Conservation (phyloP, 2,329 filamentous ascomycete genomes). For the Claviceps spartinae region DNA sequence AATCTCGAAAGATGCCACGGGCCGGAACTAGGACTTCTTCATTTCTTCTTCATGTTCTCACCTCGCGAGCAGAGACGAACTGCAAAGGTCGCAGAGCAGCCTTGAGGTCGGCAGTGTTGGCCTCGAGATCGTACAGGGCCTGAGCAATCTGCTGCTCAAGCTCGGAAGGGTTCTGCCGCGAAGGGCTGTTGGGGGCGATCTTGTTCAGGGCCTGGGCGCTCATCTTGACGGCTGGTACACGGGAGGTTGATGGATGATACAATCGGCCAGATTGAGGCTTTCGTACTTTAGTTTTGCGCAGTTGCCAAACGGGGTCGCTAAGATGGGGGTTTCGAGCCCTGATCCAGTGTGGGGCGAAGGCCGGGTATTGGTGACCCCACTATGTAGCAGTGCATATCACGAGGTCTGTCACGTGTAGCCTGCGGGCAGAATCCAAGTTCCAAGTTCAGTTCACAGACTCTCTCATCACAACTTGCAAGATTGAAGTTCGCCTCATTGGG, state of each 20-base stretch:
- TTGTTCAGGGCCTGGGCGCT: conserved; percentile 74
- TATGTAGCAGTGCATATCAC: not conserved
- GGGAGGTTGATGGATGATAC: conserved; percentile 16
- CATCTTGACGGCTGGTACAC: conserved; percentile 41
- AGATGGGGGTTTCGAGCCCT: conserved; percentile 30
- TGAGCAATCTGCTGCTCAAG: conserved; percentile 93
- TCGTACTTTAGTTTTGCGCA: conserved; percentile 16
- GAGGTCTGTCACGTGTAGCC: not conserved
- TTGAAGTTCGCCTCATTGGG: not conserved
- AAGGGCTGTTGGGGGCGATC: conserved; percentile 95
- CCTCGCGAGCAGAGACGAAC: conserved; percentile 98
- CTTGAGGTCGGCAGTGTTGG: conserved; percentile 97
- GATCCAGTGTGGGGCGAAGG: conserved; percentile 1
- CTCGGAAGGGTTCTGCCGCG: conserved; percentile 90
- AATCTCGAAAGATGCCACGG: conserved; percentile 17
- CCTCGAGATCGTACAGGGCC: conserved; percentile 98
- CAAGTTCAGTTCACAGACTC: too few relatives aligned
- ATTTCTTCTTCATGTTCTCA: conserved; percentile 47
- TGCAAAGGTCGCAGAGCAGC: conserved; percentile 90
- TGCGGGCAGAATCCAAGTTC: too few relatives aligned
- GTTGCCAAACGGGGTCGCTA: conserved; percentile 19
- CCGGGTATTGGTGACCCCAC: not conserved
- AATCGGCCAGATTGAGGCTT: conserved; percentile 11
- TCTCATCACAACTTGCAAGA: not conserved
- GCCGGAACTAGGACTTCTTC: conserved; percentile 4